phyloP scores from a whole-genome alignment of 352 stramenopile genomes.

The Phytophthora ohioensis region DNA sequence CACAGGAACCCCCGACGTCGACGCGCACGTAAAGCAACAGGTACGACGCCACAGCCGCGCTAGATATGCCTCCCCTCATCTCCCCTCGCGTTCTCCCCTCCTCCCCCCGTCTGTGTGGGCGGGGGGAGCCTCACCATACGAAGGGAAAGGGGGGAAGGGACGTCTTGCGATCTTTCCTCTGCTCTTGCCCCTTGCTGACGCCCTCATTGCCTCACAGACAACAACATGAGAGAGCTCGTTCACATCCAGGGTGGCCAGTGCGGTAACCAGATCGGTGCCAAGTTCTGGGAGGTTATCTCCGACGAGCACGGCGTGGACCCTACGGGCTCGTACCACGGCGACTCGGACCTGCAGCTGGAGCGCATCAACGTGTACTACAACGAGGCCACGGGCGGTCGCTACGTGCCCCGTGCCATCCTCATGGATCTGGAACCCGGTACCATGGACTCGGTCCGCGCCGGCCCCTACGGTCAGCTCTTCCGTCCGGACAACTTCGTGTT shows the following conservation, averaged over 20 bases:
- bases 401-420: conserved; percentile 98
- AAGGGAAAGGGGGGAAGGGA: conserved; percentile 31
- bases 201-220: conserved; percentile 32
- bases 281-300: conserved; percentile 98
- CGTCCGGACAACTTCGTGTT: conserved; percentile 99
- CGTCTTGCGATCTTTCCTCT: conserved; percentile 32
- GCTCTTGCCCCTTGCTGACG: conserved; percentile 21
- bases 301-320: conserved; percentile 96
- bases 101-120: neutral
- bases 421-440: conserved; percentile 99
- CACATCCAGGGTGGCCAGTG: conserved; percentile 99
- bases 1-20: conserved; percentile 36
- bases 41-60: conserved; percentile 34
- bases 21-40: conserved; percentile 53
- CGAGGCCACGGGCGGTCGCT: conserved; percentile 96
- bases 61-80: neutral
- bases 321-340: conserved; percentile 94
- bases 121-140: conserved; percentile 21
- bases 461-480: conserved; percentile 97
- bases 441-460: conserved; percentile 98
- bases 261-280: conserved; percentile 99
- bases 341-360: conserved; percentile 97
- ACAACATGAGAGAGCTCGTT: conserved; percentile 96
- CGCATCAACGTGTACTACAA: conserved; percentile 99
- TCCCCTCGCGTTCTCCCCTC: conserved; percentile 6